Evolutionary conservation across 2,329 filamentous ascomycete genomes (phyloP), one percentile per base, ranked within the genome.

Genomic region (Pseudopyrenochaeta lycopersici): DNA sequence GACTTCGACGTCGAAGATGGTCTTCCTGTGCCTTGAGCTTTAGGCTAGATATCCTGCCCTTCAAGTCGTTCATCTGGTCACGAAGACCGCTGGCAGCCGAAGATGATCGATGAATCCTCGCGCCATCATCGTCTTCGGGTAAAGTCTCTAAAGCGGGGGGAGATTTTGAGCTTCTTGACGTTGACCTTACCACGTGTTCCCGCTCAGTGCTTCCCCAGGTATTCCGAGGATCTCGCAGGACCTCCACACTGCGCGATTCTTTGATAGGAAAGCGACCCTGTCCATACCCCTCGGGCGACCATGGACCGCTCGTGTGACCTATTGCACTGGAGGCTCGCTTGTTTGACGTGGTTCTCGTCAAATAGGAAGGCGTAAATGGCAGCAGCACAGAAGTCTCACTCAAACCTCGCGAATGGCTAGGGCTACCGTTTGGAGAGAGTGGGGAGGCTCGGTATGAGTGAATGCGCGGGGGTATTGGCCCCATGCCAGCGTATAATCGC

Each of bases 31-130:
- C 90, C 64, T 91, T 88, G 58, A 92, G 87, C 64, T 90, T 89
- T 36, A 97, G 76, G 14, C 82, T 89, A 1, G 91, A 93, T 31
- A 97, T 92, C 67, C 92, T 91, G 54, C 90, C 91, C 70, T 92
- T 93, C 41, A 97, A 81, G 47, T 90, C 91, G 50, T 90, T 88
- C 85, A 97, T 91, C 72, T 96, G 92, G 61, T 92, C 89, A 55
- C 91, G 91, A 38, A 97, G 80, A 67, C 87, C 85, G 7, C 88
- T 86, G 68, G 88, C 83, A n/a, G 87, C 87, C 1, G 91, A 94
- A 12, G 87, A 82, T 2, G 90, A 88, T 15, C 90, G 84, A 21
- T 84, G 84, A 7, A 89, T 75, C 1, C 50, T 66, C 30, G 64
- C 62, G n/a, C 50, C 56, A 14, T 63, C 63, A 21, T 68, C 70